Conservation (phyloP, 2,329 filamentous ascomycete genomes). For the Aureobasidium sp. region DNA sequence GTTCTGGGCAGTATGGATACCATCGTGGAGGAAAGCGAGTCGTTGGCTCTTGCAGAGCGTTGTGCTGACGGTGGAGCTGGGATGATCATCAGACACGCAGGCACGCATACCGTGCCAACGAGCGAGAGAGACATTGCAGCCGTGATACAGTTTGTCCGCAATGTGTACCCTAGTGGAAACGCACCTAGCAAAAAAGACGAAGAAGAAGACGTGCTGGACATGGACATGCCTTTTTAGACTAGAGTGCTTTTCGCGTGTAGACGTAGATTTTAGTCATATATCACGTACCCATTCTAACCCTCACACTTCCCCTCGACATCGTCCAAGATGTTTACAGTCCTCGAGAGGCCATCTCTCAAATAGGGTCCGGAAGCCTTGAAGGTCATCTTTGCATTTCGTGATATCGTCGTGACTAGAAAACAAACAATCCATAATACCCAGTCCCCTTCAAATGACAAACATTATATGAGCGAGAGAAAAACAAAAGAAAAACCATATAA, state of each 20-base stretch:
- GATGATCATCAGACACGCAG: constrained; percentile 63
- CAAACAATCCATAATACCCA: neutral
- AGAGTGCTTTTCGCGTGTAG: neutral
- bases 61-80: constrained; percentile 37
- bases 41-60: constrained; percentile 55
- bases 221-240: constrained; percentile 53
- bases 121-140: constrained; percentile 72
- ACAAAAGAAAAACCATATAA: neutral
- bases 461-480: neutral
- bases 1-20: constrained; percentile 77
- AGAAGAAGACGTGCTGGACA: constrained; percentile 53
- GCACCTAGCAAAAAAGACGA: constrained; percentile 22
- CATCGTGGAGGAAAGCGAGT: constrained; percentile 72
- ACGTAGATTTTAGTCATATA: neutral
- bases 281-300: neutral
- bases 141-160: constrained; percentile 60
- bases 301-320: neutral
- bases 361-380: too few species aligned
- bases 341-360: neutral
- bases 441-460: neutral
- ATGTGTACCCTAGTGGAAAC: constrained; percentile 35
- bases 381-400: neutral
- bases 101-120: constrained; percentile 78
- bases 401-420: neutral
- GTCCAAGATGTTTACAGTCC: neutral